A percentile compares a stretch with the other conserved stretches of the same genome.
phyloP scores from a whole-genome alignment of 2,329 filamentous ascomycete genomes.

The Aspergillus carbonarius region DNA sequence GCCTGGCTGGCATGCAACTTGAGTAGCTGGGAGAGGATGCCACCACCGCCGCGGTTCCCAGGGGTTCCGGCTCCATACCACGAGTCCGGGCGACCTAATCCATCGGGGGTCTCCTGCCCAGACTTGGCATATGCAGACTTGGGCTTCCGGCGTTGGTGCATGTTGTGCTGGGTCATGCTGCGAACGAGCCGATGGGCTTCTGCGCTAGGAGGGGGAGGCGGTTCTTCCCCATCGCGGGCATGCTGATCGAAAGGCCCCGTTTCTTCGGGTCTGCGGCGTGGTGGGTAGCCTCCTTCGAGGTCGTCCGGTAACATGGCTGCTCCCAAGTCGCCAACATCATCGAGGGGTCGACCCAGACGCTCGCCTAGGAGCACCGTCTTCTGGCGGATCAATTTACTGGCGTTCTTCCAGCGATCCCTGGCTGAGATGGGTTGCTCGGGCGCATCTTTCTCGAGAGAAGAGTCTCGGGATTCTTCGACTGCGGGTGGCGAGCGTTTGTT shows the following conservation, averaged over 20 bases:
- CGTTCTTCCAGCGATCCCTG: conserved; percentile 27
- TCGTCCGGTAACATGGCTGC: conserved; percentile 32
- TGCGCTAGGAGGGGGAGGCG: conserved; percentile 28
- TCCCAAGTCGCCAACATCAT: conserved; percentile 33
- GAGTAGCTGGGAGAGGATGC: conserved; percentile 70
- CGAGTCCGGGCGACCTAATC: conserved; percentile 8
- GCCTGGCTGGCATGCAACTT: conserved; percentile 61
- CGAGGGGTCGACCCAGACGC: conserved; percentile 31
- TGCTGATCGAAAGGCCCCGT: conserved; percentile 16
- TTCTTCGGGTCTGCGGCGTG: conserved; percentile 24
- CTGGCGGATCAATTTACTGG: conserved; percentile 30
- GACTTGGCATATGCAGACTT: conserved; percentile 35
- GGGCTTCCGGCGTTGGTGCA: conserved; percentile 29
- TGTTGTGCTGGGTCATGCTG: conserved; percentile 31
- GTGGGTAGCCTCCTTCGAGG: conserved; percentile 24
- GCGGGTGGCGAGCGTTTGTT: neutral
- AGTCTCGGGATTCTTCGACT: conserved; percentile 1
- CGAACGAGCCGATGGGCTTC: conserved; percentile 42
- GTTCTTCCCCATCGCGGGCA: conserved; percentile 20
- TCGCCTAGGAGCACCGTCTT: conserved; percentile 31
- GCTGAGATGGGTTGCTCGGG: conserved; percentile 20
- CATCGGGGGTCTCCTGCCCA: conserved; percentile 33
- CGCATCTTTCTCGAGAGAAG: conserved; percentile 3
- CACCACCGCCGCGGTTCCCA: conserved; percentile 38
- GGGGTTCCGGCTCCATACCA: conserved; percentile 1